Conservation (phyloP, 2,329 filamentous ascomycete genomes). For the Paecilomyces variotii region DNA sequence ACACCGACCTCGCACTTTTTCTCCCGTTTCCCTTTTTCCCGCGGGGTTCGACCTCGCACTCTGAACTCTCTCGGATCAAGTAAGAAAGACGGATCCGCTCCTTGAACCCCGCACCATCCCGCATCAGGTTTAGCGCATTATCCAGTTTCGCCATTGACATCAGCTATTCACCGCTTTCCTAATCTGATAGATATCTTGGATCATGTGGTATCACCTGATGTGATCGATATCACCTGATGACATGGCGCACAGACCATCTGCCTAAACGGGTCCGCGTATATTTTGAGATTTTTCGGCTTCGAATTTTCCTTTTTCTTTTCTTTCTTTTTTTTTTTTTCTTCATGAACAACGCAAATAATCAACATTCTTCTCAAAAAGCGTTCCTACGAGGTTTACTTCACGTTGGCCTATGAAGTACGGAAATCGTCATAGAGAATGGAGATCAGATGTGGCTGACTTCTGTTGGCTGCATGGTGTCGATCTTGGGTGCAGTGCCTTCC, state of each 20-base stretch:
- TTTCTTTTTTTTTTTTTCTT: slow-evolving; percentile 28
- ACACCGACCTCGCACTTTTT: background rate
- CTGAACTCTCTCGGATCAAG: background rate
- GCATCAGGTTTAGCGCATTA: background rate
- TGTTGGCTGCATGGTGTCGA: slow-evolving; percentile 32
- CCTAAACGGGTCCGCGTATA: slow-evolving; percentile 14
- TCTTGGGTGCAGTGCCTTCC: slow-evolving; percentile 51
- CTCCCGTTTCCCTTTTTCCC: slow-evolving; percentile 12
- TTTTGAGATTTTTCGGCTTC: slow-evolving; percentile 12
- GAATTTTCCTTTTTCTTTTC: slow-evolving; percentile 15
- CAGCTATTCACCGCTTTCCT: background rate
- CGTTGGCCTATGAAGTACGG: slow-evolving; percentile 47
- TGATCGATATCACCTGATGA: background rate
- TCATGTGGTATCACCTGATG: background rate
- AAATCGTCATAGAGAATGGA: slow-evolving; percentile 53
- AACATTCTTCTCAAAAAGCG: slow-evolving; percentile 50
- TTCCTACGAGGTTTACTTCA: slow-evolving; percentile 46
- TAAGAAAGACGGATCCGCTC: no score
- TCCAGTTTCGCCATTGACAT: background rate
- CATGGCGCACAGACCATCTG: slow-evolving; percentile 3
- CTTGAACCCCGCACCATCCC: slow-evolving; percentile 6
- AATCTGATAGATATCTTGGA: no score
- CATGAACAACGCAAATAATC: slow-evolving; percentile 52
- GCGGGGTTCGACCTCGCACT: slow-evolving; percentile 13
- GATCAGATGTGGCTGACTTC: slow-evolving; percentile 29